Conservation (phyloP, 176 grass and related monocot species). For the Olyra latifolia region DNA sequence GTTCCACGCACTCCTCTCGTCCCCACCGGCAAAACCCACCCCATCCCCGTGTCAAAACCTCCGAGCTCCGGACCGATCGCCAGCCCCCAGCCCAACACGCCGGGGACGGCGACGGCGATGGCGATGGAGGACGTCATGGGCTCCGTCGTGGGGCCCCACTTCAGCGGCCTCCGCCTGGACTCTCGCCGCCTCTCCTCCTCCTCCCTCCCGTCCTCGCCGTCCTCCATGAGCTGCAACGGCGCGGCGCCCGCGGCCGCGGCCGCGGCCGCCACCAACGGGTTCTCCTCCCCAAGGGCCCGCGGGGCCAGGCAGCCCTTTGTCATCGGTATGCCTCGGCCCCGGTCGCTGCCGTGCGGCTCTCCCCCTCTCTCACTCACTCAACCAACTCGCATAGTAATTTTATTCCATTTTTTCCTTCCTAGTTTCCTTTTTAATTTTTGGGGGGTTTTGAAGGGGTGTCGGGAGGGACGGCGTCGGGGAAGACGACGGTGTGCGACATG, state of each 20-base stretch:
- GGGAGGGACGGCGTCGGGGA: conserved; percentile 93
- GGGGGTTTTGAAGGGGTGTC: conserved; percentile 58
- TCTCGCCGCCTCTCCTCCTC: conserved; percentile 56
- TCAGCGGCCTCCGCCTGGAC: conserved; percentile 81
- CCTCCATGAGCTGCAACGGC: conserved; percentile 31
- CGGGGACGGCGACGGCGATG: too few species aligned
- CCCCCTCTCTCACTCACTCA: neutral
- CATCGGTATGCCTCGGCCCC: conserved; percentile 69
- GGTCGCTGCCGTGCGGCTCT: neutral
- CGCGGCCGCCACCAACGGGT: neutral
- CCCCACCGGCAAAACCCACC: conserved; percentile 33
- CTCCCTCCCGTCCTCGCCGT: conserved; percentile 55
- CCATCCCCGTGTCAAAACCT: conserved; percentile 64
- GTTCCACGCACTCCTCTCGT: neutral
- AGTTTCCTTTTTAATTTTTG: neutral
- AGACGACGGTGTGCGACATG: conserved; percentile 99
- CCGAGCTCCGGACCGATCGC: conserved; percentile 37
- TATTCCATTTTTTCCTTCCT: neutral
- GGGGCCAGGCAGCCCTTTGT: conserved; percentile 64
- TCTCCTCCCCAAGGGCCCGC: conserved; percentile 3
- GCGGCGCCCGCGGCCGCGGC: too few species aligned
- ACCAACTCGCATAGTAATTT: too few species aligned
- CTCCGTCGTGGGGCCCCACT: conserved; percentile 64
- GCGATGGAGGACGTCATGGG: conserved; percentile 59
- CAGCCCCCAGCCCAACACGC: conserved; percentile 35